phyloP scores from a whole-genome alignment of 495 filamentous ascomycete species.

The Neurospora sp. region DNA sequence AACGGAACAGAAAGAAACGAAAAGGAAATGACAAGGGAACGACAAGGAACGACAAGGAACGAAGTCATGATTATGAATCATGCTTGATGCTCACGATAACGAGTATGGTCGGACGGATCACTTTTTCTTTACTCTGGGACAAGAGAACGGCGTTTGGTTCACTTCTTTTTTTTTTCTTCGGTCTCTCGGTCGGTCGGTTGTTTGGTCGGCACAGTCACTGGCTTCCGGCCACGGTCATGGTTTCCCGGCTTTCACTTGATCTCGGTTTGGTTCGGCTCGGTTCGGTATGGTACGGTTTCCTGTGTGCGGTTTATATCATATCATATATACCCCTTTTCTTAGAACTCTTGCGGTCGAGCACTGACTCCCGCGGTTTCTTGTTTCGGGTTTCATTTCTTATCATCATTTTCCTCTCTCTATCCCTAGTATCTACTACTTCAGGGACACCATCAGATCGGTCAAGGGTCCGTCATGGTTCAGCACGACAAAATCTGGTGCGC shows the following conservation, averaged over 20 bases:
- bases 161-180: too few species aligned
- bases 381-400: background rate
- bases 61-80: background rate
- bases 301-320: background rate
- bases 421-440: background rate
- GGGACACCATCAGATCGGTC: background rate
- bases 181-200: too few species aligned
- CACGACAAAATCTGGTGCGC: too few species aligned
- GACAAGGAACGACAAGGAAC: background rate
- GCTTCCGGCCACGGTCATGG: background rate
- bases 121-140: background rate
- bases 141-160: background rate
- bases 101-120: background rate
- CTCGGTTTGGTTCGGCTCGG: too few species aligned
- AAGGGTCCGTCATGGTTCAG: background rate
- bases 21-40: background rate
- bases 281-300: too few species aligned
- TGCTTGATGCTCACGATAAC: background rate
- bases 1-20: background rate
- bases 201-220: background rate
- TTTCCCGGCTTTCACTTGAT: too few species aligned
- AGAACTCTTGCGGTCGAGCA: slow-evolving; percentile 4
- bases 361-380: slow-evolving; percentile 2
- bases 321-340: background rate
- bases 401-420: background rate